Conservation (phyloP, 2,329 filamentous ascomycete genomes). For the Fusarium nygamai region DNA sequence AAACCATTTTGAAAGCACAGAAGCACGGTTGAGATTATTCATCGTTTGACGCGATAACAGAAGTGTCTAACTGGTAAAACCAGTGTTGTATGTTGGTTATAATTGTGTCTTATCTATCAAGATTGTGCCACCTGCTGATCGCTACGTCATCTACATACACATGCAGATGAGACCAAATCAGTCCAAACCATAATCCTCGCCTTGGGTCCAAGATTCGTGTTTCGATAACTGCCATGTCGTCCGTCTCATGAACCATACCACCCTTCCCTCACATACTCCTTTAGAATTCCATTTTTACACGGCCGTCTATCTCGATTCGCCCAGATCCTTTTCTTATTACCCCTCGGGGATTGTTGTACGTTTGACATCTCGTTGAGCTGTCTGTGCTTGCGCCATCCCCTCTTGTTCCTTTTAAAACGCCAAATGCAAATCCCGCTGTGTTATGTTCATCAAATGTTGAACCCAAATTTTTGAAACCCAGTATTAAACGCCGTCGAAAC, state of each 20-base stretch:
- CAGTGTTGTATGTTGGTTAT: background rate
- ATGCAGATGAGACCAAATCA: conserved; percentile 6
- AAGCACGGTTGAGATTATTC: background rate
- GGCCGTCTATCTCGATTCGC: conserved; percentile 8
- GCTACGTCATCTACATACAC: background rate
- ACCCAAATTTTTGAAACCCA: background rate
- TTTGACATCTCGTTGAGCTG: conserved; percentile 2
- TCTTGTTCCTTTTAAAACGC: conserved; percentile 31
- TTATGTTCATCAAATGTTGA: conserved; percentile 7
- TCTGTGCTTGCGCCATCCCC: conserved; percentile 19
- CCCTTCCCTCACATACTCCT: background rate
- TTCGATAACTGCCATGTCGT: conserved; percentile 23
- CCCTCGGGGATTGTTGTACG: conserved; percentile 13
- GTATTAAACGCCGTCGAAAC: conserved; percentile 37
- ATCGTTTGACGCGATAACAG: background rate
- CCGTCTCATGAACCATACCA: conserved; percentile 23
- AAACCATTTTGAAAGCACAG: background rate
- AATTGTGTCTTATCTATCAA: conserved; percentile 21
- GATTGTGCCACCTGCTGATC: conserved; percentile 2
- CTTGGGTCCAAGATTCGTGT: conserved; percentile 10
- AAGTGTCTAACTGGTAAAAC: background rate
- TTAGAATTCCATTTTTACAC: conserved; percentile 3
- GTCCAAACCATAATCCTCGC: background rate
- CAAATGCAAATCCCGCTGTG: conserved; percentile 28
- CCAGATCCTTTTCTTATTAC: conserved; percentile 20